These are phyloP conservation scores for Amanita exitialis DNA, from an alignment of 768 basidiomycete genomes.

Conservation along the genomic window DNA sequence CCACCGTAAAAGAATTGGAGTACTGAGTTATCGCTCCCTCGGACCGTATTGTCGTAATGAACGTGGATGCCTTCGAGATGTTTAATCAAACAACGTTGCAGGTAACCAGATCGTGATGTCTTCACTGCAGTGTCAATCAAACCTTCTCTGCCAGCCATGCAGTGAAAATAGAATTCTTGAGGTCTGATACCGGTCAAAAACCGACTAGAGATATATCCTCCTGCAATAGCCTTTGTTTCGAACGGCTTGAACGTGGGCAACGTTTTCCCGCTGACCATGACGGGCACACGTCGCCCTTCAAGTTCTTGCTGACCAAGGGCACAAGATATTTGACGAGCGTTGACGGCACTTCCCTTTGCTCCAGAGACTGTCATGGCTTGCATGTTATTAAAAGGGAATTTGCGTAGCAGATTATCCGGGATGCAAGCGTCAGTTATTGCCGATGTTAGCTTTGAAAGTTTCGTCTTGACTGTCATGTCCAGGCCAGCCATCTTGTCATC, in stretches of 20 bases:
- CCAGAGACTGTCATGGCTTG: conserved; percentile 98
- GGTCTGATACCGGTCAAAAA: conserved; percentile 98
- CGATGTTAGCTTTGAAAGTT: conserved; percentile 77
- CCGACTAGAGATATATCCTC: conserved; percentile 95
- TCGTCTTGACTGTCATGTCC: conserved; percentile 85
- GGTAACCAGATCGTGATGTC: conserved; percentile 95
- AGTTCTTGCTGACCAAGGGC: conserved; percentile 95
- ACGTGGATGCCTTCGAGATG: conserved; percentile 95
- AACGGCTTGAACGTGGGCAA: conserved; percentile 94
- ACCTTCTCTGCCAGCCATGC: conserved; percentile 99
- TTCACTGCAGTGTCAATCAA: conserved; percentile 99
- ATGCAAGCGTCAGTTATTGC: conserved; percentile 84
- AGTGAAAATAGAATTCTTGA: conserved; percentile 99
- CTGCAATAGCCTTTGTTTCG: conserved; percentile 96
- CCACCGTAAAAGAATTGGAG: conserved; percentile 98
- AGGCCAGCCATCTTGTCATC: conserved; percentile 97
- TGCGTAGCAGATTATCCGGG: conserved; percentile 78
- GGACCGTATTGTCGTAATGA: conserved; percentile 97
- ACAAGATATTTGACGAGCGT: conserved; percentile 97
- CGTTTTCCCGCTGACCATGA: conserved; percentile 99
- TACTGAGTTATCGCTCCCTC: conserved; percentile 86
- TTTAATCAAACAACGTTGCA: conserved; percentile 97
- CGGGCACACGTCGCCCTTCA: conserved; percentile 96
- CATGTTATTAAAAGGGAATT: conserved; percentile 99
- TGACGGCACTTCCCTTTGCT: conserved; percentile 96